Evolutionary conservation across 192 early-diverging fungal genomes (phyloP).

Genomic region (Coemansia sp.): DNA sequence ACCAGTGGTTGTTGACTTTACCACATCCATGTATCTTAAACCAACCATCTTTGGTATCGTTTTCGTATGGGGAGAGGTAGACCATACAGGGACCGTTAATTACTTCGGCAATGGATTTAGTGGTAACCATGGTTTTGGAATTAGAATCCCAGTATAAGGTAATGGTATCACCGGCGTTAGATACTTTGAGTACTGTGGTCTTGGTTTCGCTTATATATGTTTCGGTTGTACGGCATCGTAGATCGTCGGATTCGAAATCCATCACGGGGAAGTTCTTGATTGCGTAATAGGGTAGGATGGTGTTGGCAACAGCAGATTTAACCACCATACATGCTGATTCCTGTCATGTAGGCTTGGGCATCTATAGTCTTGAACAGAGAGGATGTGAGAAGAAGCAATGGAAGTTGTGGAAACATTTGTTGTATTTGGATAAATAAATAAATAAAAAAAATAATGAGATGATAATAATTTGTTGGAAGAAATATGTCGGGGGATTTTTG

Average conservation of each 20-base stretch:
- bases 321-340: background rate
- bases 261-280: background rate
- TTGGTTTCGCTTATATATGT: background rate
- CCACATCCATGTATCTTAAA: background rate
- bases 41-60: background rate
- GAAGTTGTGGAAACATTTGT: too few relatives aligned
- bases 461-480: too few relatives aligned
- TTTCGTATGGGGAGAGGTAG: background rate
- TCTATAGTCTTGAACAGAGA: too few relatives aligned
- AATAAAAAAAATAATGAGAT: too few relatives aligned
- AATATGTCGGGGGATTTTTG: too few relatives aligned
- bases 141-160: background rate
- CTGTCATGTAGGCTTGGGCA: background rate
- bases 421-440: too few relatives aligned
- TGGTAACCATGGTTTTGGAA: background rate
- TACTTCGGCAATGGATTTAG: background rate
- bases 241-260: background rate
- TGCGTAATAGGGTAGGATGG: background rate
- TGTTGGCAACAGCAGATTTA: background rate
- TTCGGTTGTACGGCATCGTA: background rate
- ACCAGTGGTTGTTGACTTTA: background rate
- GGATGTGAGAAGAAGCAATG: background rate
- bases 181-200: background rate
- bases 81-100: background rate
- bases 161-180: background rate